Percentiles rank a stretch among this genome's conserved stretches.
Conservation (phyloP, 495 filamentous ascomycete genomes). For the Ramalina intermedia region DNA sequence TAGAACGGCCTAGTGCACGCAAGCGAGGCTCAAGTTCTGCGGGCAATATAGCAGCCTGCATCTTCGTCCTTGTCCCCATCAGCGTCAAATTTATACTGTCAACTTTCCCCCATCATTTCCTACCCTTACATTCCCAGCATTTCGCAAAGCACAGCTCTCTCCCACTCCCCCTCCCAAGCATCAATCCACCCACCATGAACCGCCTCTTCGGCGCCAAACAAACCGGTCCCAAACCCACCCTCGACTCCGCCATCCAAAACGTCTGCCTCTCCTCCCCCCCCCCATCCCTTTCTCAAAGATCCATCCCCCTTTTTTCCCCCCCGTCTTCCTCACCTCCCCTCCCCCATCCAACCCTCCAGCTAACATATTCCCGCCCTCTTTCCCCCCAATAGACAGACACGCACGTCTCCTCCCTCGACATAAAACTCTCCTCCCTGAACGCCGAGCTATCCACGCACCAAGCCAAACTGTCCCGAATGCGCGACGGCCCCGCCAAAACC, state of each 20-base stretch:
- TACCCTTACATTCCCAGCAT: neutral
- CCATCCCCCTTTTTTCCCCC: slow-evolving; percentile 70
- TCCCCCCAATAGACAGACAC: slow-evolving; percentile 48
- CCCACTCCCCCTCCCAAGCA: neutral
- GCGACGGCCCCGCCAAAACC: slow-evolving; percentile 86
- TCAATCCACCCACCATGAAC: slow-evolving; percentile 51
- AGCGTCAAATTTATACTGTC: too few species aligned
- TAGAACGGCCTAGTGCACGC: too few species aligned
- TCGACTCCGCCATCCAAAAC: slow-evolving; percentile 73
- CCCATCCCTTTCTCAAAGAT: neutral
- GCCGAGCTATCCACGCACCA: slow-evolving; percentile 84
- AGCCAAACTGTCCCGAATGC: slow-evolving; percentile 78
- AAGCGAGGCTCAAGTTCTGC: too few species aligned
- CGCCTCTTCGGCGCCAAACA: slow-evolving; percentile 85
- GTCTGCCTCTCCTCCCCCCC: slow-evolving; percentile 29
- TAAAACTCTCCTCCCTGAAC: slow-evolving; percentile 85
- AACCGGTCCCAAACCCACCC: slow-evolving; percentile 80
- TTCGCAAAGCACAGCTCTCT: neutral
- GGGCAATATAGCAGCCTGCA: too few species aligned
- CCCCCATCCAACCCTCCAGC: neutral
- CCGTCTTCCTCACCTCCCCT: slow-evolving; percentile 43
- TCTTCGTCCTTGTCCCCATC: too few species aligned
- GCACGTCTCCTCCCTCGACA: slow-evolving; percentile 79
- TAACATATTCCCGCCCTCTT: slow-evolving; percentile 4
- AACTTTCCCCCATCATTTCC: neutral